Conservation (phyloP, 495 filamentous ascomycete genomes). For the Beverwykella pulmonaria region DNA sequence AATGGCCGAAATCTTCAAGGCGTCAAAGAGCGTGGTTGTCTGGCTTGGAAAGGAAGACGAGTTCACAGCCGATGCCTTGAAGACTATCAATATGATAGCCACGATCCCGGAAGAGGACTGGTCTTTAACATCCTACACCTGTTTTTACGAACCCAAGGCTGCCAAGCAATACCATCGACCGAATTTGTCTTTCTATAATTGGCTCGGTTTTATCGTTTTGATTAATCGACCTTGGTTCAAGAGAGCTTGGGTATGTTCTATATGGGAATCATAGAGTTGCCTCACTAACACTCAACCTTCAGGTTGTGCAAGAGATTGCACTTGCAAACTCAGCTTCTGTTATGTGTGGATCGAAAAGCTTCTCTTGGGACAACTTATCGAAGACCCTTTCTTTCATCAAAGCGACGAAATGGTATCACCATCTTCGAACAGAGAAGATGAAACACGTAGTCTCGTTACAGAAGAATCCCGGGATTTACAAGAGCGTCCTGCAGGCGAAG, state of each 20-base stretch:
- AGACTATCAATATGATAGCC: conserved; percentile 16
- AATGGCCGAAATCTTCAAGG: conserved; percentile 36
- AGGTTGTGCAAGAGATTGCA: conserved; percentile 35
- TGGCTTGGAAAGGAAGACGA: conserved; percentile 38
- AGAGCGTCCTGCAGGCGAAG: conserved; percentile 16
- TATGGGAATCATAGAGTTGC: neutral
- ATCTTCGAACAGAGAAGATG: conserved; percentile 33
- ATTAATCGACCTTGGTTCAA: conserved; percentile 36
- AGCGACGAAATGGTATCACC: conserved; percentile 31
- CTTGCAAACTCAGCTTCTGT: conserved; percentile 24
- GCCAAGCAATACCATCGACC: neutral
- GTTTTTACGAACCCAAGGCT: conserved; percentile 19
- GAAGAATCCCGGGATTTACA: conserved; percentile 26
- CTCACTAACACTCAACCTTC: neutral
- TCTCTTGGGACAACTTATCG: conserved; percentile 32
- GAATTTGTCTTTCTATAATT: conserved; percentile 30
- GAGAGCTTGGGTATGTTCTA: conserved; percentile 27
- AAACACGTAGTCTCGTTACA: conserved; percentile 9
- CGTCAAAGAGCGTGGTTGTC: conserved; percentile 25
- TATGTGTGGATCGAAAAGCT: conserved; percentile 17
- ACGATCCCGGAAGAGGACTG: conserved; percentile 19
- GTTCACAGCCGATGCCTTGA: conserved; percentile 21
- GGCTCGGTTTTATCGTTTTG: conserved; percentile 32
- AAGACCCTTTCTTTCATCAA: conserved; percentile 30
- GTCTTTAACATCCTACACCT: conserved; percentile 21